Evolutionary conservation across 345 rosid species (phyloP).

Genomic region (Corchorus capsularis): DNA sequence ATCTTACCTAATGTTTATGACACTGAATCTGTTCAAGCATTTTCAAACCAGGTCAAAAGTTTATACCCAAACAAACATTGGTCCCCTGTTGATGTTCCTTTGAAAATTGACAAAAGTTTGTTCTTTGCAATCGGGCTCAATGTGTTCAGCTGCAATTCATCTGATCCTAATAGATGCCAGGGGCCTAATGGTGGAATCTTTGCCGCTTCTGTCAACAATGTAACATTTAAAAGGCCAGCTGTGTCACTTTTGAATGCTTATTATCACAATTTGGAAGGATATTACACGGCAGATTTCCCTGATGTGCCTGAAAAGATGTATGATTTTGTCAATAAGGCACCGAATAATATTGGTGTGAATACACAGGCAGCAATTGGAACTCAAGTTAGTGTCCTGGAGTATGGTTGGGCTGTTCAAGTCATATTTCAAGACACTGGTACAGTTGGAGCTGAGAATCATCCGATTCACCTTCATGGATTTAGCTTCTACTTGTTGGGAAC

Average conservation of each 20-base stretch:
- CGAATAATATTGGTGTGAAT: slow-evolving; percentile 8
- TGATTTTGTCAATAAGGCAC: slow-evolving; percentile 12
- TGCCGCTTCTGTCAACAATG: slow-evolving; percentile 11
- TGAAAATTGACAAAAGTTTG: slow-evolving; percentile 15
- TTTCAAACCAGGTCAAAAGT: slow-evolving; percentile 1
- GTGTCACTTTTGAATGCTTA: slow-evolving; percentile 6
- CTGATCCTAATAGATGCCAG: slow-evolving; percentile 11
- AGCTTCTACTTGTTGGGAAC: slow-evolving; percentile 21
- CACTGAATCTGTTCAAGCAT: slow-evolving; percentile 11
- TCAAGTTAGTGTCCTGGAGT: slow-evolving; percentile 6
- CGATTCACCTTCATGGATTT: slow-evolving; percentile 21
- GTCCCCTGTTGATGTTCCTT: slow-evolving; percentile 5
- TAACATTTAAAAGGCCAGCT: neutral
- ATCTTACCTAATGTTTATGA: neutral
- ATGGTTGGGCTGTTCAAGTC: slow-evolving; percentile 15
- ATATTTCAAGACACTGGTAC: slow-evolving; percentile 17
- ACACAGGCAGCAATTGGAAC: slow-evolving; percentile 17
- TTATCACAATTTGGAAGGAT: slow-evolving; percentile 10
- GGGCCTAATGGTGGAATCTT: slow-evolving; percentile 8
- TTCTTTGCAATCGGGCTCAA: slow-evolving; percentile 18
- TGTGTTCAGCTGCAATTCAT: slow-evolving; percentile 1
- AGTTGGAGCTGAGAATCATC: slow-evolving; percentile 19
- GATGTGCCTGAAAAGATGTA: slow-evolving; percentile 10
- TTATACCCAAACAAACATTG: slow-evolving; percentile 5
- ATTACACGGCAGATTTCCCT: slow-evolving; percentile 23